A percentile compares a stretch with the other conserved stretches of the same genome.
Conservation (phyloP, 208 protist genomes). For the Herpetomonas samuelpessoai region DNA sequence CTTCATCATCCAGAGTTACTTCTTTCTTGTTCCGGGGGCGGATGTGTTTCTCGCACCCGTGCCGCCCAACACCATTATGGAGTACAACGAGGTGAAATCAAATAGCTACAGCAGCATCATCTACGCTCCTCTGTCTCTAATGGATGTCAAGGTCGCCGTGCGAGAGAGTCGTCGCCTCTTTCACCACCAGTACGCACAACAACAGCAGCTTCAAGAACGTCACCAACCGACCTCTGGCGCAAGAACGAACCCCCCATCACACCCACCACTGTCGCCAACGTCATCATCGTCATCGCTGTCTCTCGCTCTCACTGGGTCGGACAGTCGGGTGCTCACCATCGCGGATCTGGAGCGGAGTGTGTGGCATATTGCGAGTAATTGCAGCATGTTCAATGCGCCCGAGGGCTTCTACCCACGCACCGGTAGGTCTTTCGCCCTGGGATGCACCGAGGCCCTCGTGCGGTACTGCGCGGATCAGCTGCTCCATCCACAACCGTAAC, state of each 20-base stretch:
- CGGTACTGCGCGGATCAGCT: constrained; percentile 69
- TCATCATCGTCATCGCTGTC: too few species aligned
- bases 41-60: constrained; percentile 67
- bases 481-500: too few species aligned
- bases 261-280: too few species aligned
- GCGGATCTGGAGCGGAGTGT: constrained; percentile 69
- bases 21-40: constrained; percentile 57
- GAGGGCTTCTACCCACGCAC: constrained; percentile 71
- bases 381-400: constrained; percentile 80
- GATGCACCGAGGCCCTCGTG: constrained; percentile 52
- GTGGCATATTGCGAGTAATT: constrained; percentile 83
- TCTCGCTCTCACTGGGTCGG: too few species aligned
- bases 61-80: constrained; percentile 67
- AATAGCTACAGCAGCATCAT: constrained; percentile 62
- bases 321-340: constrained; percentile 37
- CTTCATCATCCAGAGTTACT: constrained; percentile 51
- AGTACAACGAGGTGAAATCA: constrained; percentile 73
- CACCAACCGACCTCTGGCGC: too few species aligned
- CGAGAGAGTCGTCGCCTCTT: constrained; percentile 52
- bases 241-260: too few species aligned
- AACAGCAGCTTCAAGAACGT: too few species aligned
- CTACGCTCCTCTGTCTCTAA: constrained; percentile 45
- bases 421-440: constrained; percentile 49
- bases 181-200: too few species aligned
- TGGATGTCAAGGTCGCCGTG: constrained; percentile 52